Conservation (phyloP, 2,329 filamentous ascomycete species). For the Xenosphaeropsis pyriputrescens region DNA sequence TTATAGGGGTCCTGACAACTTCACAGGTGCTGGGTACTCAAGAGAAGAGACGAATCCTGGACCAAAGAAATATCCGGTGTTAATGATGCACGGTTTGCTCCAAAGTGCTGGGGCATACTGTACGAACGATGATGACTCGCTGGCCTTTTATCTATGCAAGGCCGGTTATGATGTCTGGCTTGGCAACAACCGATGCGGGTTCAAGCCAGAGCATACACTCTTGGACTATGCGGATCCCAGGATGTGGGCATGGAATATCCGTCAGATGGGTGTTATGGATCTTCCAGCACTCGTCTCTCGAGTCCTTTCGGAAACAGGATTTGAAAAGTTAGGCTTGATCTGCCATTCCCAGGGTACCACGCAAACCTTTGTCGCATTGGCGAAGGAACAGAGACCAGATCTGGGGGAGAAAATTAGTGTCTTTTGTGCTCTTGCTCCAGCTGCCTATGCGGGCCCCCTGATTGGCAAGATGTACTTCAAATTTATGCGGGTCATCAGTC, state of each 20-base stretch:
- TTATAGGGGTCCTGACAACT: slow-evolving; percentile 46
- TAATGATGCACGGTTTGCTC: slow-evolving; percentile 77
- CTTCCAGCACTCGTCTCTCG: slow-evolving; percentile 67
- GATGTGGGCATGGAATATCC: slow-evolving; percentile 96
- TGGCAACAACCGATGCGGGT: slow-evolving; percentile 84
- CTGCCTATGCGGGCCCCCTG: slow-evolving; percentile 76
- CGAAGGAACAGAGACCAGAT: slow-evolving; percentile 79
- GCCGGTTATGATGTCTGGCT: slow-evolving; percentile 91
- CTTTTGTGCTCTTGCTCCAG: slow-evolving; percentile 82
- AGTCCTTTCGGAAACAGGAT: slow-evolving; percentile 70
- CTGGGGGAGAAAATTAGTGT: slow-evolving; percentile 72
- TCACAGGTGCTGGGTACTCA: slow-evolving; percentile 26
- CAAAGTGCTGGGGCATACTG: slow-evolving; percentile 85
- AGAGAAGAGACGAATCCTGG: slow-evolving; percentile 15
- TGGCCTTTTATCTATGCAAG: slow-evolving; percentile 88
- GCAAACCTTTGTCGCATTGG: slow-evolving; percentile 72
- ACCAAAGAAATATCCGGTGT: slow-evolving; percentile 60
- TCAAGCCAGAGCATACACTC: slow-evolving; percentile 59
- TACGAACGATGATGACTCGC: slow-evolving; percentile 74
- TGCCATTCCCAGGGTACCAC: slow-evolving; percentile 88
- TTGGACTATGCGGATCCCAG: slow-evolving; percentile 64
- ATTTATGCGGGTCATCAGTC: slow-evolving; percentile 73
- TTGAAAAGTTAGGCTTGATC: slow-evolving; percentile 67
- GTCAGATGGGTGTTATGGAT: slow-evolving; percentile 85
- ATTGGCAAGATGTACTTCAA: slow-evolving; percentile 84